phyloP scores from a whole-genome alignment of 108 stramenopile species.

The Skeletonema potamos region DNA sequence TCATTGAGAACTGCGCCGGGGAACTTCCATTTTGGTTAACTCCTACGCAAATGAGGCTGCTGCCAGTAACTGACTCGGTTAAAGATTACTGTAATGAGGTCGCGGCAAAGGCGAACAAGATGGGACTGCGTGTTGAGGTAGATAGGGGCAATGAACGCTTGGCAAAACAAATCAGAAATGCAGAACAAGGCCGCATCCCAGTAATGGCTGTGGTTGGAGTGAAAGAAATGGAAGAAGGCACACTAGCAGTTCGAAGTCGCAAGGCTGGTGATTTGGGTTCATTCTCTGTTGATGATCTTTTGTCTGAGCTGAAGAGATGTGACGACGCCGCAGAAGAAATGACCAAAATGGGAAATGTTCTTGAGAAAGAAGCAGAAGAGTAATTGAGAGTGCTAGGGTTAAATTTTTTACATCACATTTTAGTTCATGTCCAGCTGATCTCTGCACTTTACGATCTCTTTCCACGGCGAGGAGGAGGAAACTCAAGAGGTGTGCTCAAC shows the following conservation, averaged over 20 bases:
- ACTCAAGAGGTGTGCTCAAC: slow-evolving; percentile 70
- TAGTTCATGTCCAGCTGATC: neutral
- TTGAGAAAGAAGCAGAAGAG: slow-evolving; percentile 31
- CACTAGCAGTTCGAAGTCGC: slow-evolving; percentile 84
- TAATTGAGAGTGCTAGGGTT: neutral
- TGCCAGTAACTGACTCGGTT: slow-evolving; percentile 95
- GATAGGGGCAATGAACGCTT: slow-evolving; percentile 89
- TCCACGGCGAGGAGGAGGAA: slow-evolving; percentile 59
- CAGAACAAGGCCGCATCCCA: slow-evolving; percentile 91
- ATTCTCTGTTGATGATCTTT: slow-evolving; percentile 72
- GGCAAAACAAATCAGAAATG: slow-evolving; percentile 97
- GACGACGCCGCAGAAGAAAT: slow-evolving; percentile 72
- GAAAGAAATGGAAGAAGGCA: slow-evolving; percentile 88
- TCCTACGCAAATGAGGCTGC: slow-evolving; percentile 89
- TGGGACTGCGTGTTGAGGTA: slow-evolving; percentile 90
- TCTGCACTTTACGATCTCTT: slow-evolving; percentile 17
- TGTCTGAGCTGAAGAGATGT: slow-evolving; percentile 64
- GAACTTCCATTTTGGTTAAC: slow-evolving; percentile 96
- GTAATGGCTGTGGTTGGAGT: slow-evolving; percentile 94
- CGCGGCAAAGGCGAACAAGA: slow-evolving; percentile 64
- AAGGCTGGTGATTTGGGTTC: slow-evolving; percentile 89
- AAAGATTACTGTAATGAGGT: slow-evolving; percentile 87
- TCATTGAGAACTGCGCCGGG: slow-evolving; percentile 94
- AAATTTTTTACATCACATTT: neutral
- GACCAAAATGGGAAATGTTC: slow-evolving; percentile 65